Conservation (phyloP, 441 rosid species). For the Syzygium syzygioides region DNA sequence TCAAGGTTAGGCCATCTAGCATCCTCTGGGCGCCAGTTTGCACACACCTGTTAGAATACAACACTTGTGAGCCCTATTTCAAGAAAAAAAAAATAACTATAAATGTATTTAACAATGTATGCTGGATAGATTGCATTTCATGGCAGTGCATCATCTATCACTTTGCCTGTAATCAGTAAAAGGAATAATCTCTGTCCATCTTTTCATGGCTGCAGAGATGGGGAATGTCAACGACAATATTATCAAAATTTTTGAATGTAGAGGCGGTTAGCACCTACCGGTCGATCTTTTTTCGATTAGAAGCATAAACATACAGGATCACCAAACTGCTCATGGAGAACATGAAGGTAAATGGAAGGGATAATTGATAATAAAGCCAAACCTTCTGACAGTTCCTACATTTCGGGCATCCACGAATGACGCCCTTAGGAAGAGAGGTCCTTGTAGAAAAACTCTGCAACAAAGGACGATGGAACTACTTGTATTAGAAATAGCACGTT, state of each 20-base stretch:
- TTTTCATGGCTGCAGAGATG: background rate
- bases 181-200: background rate
- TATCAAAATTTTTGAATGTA: background rate
- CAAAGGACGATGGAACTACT: background rate
- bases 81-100: conserved; percentile 13
- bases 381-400: conserved; percentile 96
- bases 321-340: background rate
- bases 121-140: background rate
- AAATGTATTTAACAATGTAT: background rate
- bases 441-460: conserved; percentile 44
- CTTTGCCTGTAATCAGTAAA: background rate
- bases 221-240: background rate
- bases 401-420: conserved; percentile 68
- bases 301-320: background rate
- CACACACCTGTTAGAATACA: conserved; percentile 49
- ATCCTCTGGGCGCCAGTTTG: conserved; percentile 79
- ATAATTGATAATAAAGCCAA: conserved; percentile 3
- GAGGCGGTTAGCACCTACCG: background rate
- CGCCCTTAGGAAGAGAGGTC: conserved; percentile 75
- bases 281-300: background rate
- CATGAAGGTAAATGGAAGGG: background rate
- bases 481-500: background rate
- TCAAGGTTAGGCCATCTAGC: conserved; percentile 69
- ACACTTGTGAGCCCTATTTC: conserved; percentile 14
- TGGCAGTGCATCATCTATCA: background rate